Conservation (phyloP, 164 flowering plant species). For the Nymphaea thermarum region DNA sequence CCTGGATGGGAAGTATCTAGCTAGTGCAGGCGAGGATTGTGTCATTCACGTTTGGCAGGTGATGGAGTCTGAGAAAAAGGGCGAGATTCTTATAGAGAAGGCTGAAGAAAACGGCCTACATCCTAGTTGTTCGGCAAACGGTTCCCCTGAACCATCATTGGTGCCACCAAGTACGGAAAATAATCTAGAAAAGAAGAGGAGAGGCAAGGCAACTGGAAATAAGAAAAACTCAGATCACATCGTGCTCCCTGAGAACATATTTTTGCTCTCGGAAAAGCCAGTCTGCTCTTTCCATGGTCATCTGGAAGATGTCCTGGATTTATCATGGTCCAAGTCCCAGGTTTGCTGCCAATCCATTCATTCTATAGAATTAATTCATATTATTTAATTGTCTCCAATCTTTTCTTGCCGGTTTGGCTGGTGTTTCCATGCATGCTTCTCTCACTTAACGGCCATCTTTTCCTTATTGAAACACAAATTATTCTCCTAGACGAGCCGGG, state of each 20-base stretch:
- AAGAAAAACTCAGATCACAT: conserved; percentile 66
- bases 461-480: no score
- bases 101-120: conserved; percentile 49
- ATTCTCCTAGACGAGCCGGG: no score
- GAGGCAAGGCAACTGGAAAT: conserved; percentile 54
- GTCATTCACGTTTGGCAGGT: conserved; percentile 94
- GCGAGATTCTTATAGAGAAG: conserved; percentile 58
- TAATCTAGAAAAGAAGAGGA: conserved; percentile 56
- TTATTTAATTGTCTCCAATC: not conserved
- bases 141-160: conserved; percentile 60
- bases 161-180: conserved; percentile 33
- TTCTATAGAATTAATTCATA: not conserved
- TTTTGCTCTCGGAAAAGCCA: conserved; percentile 83
- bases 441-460: no score
- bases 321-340: conserved; percentile 98
- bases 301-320: conserved; percentile 82
- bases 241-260: conserved; percentile 67
- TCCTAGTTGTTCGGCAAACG: conserved; percentile 35
- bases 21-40: conserved; percentile 98
- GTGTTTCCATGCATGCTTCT: no score
- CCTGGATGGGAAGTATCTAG: conserved; percentile 82
- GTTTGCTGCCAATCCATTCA: conserved; percentile 25
- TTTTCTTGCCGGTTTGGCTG: not conserved
- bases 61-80: conserved; percentile 70
- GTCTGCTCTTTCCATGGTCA: conserved; percentile 86